Conservation (phyloP, 306 rosid species). For the Quercus agrifolia region DNA sequence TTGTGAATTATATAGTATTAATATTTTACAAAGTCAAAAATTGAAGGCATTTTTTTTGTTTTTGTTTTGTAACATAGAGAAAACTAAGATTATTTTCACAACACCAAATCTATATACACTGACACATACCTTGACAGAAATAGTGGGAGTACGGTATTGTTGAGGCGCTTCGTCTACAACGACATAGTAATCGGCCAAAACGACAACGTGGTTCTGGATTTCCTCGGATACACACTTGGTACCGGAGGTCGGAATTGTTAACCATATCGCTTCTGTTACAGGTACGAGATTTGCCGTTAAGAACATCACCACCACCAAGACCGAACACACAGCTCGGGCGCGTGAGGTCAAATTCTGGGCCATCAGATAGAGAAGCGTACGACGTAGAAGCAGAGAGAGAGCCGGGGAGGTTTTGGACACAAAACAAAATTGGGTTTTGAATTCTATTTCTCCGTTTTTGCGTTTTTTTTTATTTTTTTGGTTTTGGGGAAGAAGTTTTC, state of each 20-base stretch:
- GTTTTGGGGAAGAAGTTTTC: background rate
- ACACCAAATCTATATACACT: no score
- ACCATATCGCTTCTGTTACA: conserved; percentile 33
- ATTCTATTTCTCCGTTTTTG: background rate
- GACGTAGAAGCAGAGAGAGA: background rate
- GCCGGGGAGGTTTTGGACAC: background rate
- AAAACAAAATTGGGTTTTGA: no score
- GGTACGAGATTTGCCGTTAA: conserved; percentile 13
- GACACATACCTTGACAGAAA: conserved; percentile 40
- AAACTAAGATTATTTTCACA: no score
- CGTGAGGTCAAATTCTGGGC: conserved; percentile 13
- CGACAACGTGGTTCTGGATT: conserved; percentile 47
- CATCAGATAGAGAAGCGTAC: conserved; percentile 17
- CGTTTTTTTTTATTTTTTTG: background rate
- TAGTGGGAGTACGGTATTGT: conserved; percentile 22
- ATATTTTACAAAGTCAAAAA: no score
- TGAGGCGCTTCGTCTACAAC: conserved; percentile 28
- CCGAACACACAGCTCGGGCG: background rate
- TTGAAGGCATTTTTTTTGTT: no score
- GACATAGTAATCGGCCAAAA: conserved; percentile 56
- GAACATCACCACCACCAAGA: conserved; percentile 18
- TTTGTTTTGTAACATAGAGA: no score
- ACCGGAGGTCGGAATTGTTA: conserved; percentile 42
- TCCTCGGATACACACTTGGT: conserved; percentile 61
- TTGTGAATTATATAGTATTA: no score